Conservation (phyloP, 495 filamentous ascomycete genomes). For the Penicillium tannophilum region DNA sequence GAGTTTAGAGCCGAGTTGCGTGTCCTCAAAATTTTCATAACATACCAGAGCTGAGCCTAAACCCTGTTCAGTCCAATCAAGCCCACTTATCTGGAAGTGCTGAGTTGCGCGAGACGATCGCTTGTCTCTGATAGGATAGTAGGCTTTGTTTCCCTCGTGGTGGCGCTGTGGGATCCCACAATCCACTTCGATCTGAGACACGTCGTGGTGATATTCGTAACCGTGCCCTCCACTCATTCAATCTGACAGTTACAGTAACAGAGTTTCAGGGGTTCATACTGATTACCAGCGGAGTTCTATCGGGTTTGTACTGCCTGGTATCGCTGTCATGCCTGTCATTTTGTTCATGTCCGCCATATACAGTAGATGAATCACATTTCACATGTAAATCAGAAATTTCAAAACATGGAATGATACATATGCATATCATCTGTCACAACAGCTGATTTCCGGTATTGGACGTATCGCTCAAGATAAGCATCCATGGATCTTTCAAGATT, state of each 20-base stretch:
- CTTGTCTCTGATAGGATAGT: conserved; percentile 10
- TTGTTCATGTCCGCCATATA: not conserved
- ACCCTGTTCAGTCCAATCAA: conserved; percentile 4
- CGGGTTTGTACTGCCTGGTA: not conserved
- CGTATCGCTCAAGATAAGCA: not conserved
- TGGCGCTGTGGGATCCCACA: conserved; percentile 13
- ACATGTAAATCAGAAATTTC: not conserved
- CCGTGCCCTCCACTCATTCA: not conserved
- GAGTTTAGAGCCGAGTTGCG: not conserved
- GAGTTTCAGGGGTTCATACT: not conserved
- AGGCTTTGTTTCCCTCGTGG: conserved; percentile 2
- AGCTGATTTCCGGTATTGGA: not conserved
- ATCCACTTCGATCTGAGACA: conserved; percentile 11
- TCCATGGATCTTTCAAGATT: not conserved
- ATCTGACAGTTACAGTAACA: not conserved
- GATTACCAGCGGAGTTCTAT: not conserved
- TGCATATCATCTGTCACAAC: not conserved
- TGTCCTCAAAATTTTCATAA: not conserved
- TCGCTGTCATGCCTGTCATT: not conserved
- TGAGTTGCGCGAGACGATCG: conserved; percentile 3
- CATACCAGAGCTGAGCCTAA: conserved; percentile 7
- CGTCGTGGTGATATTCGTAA: conserved; percentile 13
- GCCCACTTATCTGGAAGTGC: not conserved
- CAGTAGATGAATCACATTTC: not conserved
- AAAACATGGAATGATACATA: not conserved